phyloP scores from a whole-genome alignment of 495 filamentous ascomycete genomes.

The Penicillium lividum region DNA sequence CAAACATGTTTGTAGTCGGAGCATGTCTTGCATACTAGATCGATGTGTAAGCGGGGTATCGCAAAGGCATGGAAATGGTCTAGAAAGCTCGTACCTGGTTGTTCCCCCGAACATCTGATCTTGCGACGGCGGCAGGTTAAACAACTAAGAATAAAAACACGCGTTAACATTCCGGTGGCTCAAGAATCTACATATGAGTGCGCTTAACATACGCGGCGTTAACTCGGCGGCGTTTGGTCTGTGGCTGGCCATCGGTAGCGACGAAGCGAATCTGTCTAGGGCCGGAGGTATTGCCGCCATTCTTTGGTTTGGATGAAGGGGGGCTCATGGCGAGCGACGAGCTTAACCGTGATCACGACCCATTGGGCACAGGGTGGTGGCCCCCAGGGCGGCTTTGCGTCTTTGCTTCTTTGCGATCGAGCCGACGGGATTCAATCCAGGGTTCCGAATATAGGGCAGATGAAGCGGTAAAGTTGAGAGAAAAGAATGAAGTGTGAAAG shows the following conservation, averaged over 20 bases:
- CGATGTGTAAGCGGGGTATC: not conserved
- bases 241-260: conserved; percentile 77
- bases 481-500: conserved; percentile 12
- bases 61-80: not conserved
- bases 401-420: not conserved
- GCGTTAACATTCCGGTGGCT: conserved; percentile 21
- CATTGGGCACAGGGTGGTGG: conserved; percentile 34
- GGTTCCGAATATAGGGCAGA: conserved; percentile 14
- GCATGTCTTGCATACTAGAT: conserved; percentile 66
- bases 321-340: conserved; percentile 49
- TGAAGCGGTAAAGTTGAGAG: conserved; percentile 17
- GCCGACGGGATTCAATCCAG: conserved; percentile 12
- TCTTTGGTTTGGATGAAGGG: conserved; percentile 47
- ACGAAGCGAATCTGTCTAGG: conserved; percentile 71
- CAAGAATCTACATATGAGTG: not conserved
- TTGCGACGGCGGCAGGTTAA: conserved; percentile 80
- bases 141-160: conserved; percentile 50
- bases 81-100: conserved; percentile 49
- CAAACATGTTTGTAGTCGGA: conserved; percentile 72
- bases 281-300: conserved; percentile 36
- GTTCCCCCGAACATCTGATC: conserved; percentile 79
- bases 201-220: conserved; percentile 69
- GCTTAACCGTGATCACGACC: conserved; percentile 41
- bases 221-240: conserved; percentile 77
- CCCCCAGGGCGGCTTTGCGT: not conserved